Conservation (phyloP, 305 asterid genomes). For the Euphrasia arctica region DNA sequence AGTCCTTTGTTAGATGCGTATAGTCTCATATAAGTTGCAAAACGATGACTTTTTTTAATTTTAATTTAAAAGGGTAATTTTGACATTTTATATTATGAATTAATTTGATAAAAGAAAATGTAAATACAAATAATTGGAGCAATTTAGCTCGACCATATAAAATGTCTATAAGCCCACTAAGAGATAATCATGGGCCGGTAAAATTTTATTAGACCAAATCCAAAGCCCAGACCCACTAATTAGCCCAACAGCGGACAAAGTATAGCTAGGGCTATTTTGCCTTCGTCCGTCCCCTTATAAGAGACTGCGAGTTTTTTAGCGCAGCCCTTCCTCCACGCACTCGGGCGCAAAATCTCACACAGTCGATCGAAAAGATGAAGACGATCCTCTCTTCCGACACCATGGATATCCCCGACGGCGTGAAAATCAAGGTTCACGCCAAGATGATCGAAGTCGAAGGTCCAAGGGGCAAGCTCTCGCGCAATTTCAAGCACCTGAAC, state of each 20-base stretch:
- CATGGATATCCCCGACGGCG: conserved; percentile 76
- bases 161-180: no score
- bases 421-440: conserved; percentile 59
- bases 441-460: conserved; percentile 70
- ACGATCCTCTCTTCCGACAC: conserved; percentile 67
- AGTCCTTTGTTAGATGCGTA: no score
- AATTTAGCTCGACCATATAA: no score
- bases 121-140: no score
- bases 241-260: not conserved
- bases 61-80: no score
- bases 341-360: not conserved
- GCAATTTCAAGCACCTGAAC: conserved; percentile 68
- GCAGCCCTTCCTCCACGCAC: not conserved
- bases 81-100: no score
- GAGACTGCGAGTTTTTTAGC: not conserved
- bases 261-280: conserved; percentile 21
- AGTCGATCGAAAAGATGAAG: conserved; percentile 44
- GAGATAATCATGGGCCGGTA: no score
- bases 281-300: not conserved
- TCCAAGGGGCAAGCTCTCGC: conserved; percentile 61
- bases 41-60: no score
- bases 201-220: no score
- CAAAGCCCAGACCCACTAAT: not conserved
- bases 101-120: no score
- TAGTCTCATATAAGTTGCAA: no score